Percentiles rank a stretch among this genome's conserved stretches.
These are phyloP conservation scores for Catenaria anguillulae DNA, from an alignment of 371 early-diverging fungal genomes.

Conservation along the genomic window DNA sequence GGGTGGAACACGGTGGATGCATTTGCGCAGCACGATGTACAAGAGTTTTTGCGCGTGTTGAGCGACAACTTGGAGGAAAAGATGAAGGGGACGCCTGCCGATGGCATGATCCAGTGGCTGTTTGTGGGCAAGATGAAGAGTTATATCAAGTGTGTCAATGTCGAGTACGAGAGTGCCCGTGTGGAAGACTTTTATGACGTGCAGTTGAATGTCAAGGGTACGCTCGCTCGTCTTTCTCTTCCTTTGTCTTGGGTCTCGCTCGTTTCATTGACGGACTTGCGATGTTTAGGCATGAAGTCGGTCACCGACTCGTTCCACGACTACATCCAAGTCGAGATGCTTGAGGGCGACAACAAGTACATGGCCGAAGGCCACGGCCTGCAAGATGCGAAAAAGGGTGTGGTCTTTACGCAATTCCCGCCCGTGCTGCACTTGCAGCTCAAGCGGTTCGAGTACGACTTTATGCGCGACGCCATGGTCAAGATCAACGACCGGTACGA, in stretches of 20 bases:
- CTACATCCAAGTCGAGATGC: conserved; percentile 73
- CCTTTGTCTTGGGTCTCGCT: too few species aligned
- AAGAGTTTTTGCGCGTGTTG: conserved; percentile 90
- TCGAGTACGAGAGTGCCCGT: conserved; percentile 85
- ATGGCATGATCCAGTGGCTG: conserved; percentile 75
- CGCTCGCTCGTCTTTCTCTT: too few species aligned
- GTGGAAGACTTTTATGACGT: conserved; percentile 84
- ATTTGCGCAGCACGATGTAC: conserved; percentile 95
- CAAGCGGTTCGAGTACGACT: conserved; percentile 96
- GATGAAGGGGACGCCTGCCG: conserved; percentile 85
- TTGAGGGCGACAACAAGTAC: conserved; percentile 98
- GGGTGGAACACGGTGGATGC: conserved; percentile 92
- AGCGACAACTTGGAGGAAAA: conserved; percentile 89
- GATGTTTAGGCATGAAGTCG: conserved; percentile 62
- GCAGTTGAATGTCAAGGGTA: conserved; percentile 73
- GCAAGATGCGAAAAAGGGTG: conserved; percentile 93
- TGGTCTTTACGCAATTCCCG: conserved; percentile 86
- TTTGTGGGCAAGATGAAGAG: conserved; percentile 93
- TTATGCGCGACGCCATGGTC: conserved; percentile 77
- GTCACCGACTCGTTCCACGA: conserved; percentile 82
- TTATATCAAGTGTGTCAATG: conserved; percentile 84
- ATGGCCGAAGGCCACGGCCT: conserved; percentile 89
- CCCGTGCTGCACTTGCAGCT: conserved; percentile 95
- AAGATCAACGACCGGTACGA: conserved; percentile 98
- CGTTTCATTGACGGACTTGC: too few species aligned